These are phyloP conservation scores for Thuidium tamariscinum DNA, from an alignment of 225 moss, liverwort and hornwort genomes.

Conservation along the genomic window DNA sequence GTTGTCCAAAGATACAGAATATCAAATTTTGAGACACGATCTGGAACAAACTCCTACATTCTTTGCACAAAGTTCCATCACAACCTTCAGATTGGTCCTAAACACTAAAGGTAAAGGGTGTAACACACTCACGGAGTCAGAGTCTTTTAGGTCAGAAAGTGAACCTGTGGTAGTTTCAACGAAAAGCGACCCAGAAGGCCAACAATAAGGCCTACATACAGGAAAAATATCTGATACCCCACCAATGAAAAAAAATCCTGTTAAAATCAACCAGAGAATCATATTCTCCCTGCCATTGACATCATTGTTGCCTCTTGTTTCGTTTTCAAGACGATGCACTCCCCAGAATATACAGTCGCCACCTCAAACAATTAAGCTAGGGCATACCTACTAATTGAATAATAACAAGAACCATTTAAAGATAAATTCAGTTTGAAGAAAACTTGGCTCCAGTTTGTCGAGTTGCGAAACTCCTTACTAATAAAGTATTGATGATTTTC, in stretches of 20 bases:
- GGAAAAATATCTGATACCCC: constrained; percentile 67
- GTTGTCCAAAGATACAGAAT: not conserved
- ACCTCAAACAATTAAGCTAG: not conserved
- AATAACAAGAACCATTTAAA: not conserved
- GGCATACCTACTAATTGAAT: not conserved
- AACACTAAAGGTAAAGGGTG: not conserved
- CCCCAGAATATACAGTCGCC: not conserved
- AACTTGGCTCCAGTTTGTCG: not conserved
- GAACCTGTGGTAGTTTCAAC: constrained; percentile 85
- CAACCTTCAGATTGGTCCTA: not conserved
- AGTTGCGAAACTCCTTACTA: constrained; percentile 33
- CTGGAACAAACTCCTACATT: not conserved
- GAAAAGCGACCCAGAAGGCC: constrained; percentile 85
- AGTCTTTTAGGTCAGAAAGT: constrained; percentile 1
- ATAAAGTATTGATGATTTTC: constrained; percentile 74
- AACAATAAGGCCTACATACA: constrained; percentile 75
- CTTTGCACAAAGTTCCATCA: not conserved
- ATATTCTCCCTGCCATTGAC: not conserved
- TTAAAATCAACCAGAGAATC: not conserved
- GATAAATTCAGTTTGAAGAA: not conserved
- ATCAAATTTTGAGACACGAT: not conserved
- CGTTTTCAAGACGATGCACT: not conserved
- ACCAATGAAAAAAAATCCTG: constrained; percentile 1
- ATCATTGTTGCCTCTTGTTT: not conserved
- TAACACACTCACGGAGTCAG: not conserved